Base-by-base conservation (phyloP, 2,329 filamentous ascomycete genomes). In the Metarhizium brunneum region DNA sequence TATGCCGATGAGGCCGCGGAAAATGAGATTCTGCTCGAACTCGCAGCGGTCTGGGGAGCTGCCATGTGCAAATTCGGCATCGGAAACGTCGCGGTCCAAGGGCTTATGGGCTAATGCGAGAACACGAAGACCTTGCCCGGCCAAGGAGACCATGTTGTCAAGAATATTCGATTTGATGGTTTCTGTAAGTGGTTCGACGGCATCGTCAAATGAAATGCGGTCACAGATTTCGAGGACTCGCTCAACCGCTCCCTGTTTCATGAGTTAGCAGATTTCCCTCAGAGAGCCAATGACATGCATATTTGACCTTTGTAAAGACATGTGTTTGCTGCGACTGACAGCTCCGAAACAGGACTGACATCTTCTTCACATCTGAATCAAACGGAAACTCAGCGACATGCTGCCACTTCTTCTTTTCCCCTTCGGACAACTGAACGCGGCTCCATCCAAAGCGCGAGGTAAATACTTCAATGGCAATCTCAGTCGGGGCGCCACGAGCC, bases 1-100 rank as follows among this genome's bases (percentile, higher is more conserved):
- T n/a, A 90, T 75, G 52, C 85, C 86, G 58, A 88, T 80, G 11
- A 90, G 75, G 1, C 87, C 87, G 40, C 83, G 78, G 71, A 88
- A 87, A 47, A 76, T 72, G 38, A 90, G 77, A 18, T 83, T 74
- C 2, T 30, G 36, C 29, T 52, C 50, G 36, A 52, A 43, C 1
- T 60, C 40, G 20, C 63, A 52, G 10, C 62, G 62, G 32, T 59
- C 57, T 0, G 59, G 52, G 68, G 56, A 30, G 6, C 52, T 32
- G 11, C 58, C 62, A 36, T 56, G 52, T 7, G 45, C 58, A 40
- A 61, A 65, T 14, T 77, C 69, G 18, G 70, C 63, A 42, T 64
- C 64, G 38, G 56, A 47, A 6, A 63, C 56, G 7, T 38, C 11
- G 6, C 56, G 54, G 2, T 53, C 57, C 48, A 30, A 56, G 25